Base-by-base conservation (phyloP, 345 rosid species). In the Citrus australasica region DNA sequence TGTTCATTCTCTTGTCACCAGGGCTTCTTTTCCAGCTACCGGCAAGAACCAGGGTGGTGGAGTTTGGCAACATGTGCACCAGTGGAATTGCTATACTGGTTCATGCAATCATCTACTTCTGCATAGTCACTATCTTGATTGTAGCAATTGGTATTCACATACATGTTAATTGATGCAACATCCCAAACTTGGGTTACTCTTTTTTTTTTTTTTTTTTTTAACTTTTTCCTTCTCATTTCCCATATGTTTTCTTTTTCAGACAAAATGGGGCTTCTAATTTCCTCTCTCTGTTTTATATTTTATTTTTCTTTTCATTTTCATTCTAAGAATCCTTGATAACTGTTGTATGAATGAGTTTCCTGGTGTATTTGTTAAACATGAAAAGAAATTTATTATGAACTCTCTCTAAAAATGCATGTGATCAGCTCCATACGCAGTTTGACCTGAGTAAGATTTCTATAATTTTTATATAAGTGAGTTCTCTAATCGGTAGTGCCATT, bases 1-100 rank as follows among this genome's bases (percentile, higher is more conserved):
- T 95, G 79, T 95, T 95, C 91, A 88, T 95, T 79, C 84, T 95
- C 28, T 74, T 95, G 56, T 95, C 98, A 21, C 99, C 99, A 22
- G 99, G 99, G 17, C 81, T 95, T 76, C 75, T 95, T 78, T 91
- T 95, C 83, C 99, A 95, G 89, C 35, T 94, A 63, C 99, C 99
- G 0, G 92, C 97, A 19, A 93, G 88, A 46, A 79, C 82, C 1
- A 85, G 98, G 58, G 92, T 95, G 67, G 81, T 92, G 14, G 99
- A 95, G 79, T 95, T 95, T 32, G 99, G 98, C n/a, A 95, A 94
- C 90, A 90, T 94, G 98, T 79, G 77, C 25, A 95, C 97, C 3
- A 93, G 99, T 66, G 98, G 97, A 78, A 94, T 94, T 17, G 85
- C 99, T 1, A 94, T 96, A 51, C 88, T 96, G 62, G 73, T 92